Evolutionary conservation across 768 basidiomycete genomes (phyloP).

Genomic region (Crepidotus variabilis): DNA sequence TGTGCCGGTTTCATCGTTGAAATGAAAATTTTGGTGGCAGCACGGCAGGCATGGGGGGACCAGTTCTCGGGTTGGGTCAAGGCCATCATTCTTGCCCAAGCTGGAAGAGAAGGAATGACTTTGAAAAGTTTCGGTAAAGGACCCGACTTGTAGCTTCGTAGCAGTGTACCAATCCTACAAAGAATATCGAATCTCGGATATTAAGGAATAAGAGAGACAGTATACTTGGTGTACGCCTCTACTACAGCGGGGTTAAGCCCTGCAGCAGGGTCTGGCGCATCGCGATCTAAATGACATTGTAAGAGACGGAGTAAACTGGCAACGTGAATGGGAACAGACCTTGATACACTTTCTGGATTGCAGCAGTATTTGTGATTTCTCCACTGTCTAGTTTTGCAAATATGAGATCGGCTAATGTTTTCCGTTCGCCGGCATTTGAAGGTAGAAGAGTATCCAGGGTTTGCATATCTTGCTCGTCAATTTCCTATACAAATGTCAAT

Average conservation of each 20-base stretch:
- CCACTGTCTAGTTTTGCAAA: slow-evolving; percentile 84
- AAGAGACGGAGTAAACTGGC: background rate
- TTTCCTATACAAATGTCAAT: slow-evolving; percentile 50
- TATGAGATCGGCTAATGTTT: slow-evolving; percentile 95
- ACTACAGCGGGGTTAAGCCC: slow-evolving; percentile 92
- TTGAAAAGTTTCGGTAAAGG: slow-evolving; percentile 97
- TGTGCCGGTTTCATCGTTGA: slow-evolving; percentile 96
- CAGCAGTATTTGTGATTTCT: slow-evolving; percentile 48
- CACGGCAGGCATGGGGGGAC: slow-evolving; percentile 93
- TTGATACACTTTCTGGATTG: slow-evolving; percentile 60
- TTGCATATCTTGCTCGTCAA: slow-evolving; percentile 87
- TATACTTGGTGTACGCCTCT: slow-evolving; percentile 89
- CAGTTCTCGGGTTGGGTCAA: slow-evolving; percentile 90
- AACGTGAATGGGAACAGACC: slow-evolving; percentile 28
- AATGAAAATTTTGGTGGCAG: slow-evolving; percentile 92
- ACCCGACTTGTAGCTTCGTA: slow-evolving; percentile 89
- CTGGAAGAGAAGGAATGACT: slow-evolving; percentile 91
- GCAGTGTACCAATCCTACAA: slow-evolving; percentile 75
- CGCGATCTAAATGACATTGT: slow-evolving; percentile 31
- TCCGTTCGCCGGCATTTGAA: slow-evolving; percentile 67
- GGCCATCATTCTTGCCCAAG: slow-evolving; percentile 94
- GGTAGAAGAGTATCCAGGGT: slow-evolving; percentile 82
- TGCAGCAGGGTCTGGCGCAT: slow-evolving; percentile 73
- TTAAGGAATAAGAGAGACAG: slow-evolving; percentile 5
- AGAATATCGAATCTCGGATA: slow-evolving; percentile 3